Conservation (phyloP, 2,329 filamentous ascomycete genomes). For the Bertia moriformis region DNA sequence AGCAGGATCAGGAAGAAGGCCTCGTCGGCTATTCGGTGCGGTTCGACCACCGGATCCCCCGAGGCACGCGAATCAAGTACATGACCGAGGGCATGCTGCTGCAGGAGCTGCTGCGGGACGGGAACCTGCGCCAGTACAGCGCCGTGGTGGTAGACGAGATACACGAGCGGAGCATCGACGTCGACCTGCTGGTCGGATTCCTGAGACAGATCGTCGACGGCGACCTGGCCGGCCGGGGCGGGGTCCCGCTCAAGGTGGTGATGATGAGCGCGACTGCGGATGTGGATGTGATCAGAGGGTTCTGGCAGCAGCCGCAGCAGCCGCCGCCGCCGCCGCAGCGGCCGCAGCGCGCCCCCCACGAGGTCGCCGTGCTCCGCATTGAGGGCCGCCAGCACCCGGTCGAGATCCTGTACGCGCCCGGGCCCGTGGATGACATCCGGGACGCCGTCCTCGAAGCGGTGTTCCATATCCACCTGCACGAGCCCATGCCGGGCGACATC, state of each 20-base stretch:
- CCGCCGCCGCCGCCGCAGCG: conserved; percentile 2
- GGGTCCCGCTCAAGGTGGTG: conserved; percentile 69
- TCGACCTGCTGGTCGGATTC: conserved; percentile 81
- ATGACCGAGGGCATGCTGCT: conserved; percentile 92
- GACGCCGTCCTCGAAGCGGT: conserved; percentile 70
- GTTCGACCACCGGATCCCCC: conserved; percentile 77
- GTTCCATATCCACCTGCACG: conserved; percentile 72
- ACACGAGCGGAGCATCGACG: conserved; percentile 87
- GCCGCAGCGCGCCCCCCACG: conserved; percentile 4
- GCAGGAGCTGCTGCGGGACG: conserved; percentile 81
- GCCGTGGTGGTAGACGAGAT: conserved; percentile 90
- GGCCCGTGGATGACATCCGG: conserved; percentile 66
- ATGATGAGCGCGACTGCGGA: conserved; percentile 97
- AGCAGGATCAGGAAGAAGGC: conserved; percentile 23
- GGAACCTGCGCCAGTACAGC: conserved; percentile 69
- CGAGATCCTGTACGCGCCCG: conserved; percentile 57
- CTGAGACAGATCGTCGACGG: conserved; percentile 60
- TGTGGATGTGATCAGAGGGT: conserved; percentile 61
- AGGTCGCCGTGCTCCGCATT: conserved; percentile 42
- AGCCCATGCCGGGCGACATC: conserved; percentile 86
- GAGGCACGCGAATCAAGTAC: conserved; percentile 77
- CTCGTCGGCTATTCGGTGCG: conserved; percentile 83
- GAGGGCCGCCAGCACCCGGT: conserved; percentile 82
- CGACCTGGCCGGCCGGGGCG: conserved; percentile 49
- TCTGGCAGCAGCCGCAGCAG: conserved; percentile 40